phyloP scores from a whole-genome alignment of 176 grass and related monocot genomes.

The Musa acuminata region DNA sequence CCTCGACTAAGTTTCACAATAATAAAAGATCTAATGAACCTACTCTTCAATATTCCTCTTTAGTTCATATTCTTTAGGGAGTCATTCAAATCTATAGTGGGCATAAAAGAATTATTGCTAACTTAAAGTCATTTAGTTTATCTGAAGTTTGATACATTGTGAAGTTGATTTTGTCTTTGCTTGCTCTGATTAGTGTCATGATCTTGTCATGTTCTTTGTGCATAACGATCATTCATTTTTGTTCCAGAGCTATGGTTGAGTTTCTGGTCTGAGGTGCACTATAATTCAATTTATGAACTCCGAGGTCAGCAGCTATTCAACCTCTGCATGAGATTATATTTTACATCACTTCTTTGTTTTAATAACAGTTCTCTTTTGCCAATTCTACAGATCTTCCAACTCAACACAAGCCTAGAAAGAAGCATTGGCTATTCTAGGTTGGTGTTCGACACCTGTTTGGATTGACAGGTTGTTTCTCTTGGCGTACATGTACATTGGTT shows the following conservation, averaged over 20 bases:
- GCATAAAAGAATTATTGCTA: too few species aligned
- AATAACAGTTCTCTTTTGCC: neutral
- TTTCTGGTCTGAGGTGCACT: slow-evolving; percentile 99
- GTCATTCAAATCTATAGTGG: too few species aligned
- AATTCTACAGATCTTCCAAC: slow-evolving; percentile 46
- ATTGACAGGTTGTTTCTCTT: neutral
- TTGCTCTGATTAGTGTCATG: neutral
- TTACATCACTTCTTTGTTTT: slow-evolving; percentile 2
- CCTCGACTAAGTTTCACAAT: too few species aligned
- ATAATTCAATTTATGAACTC: slow-evolving; percentile 89
- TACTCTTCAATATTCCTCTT: too few species aligned
- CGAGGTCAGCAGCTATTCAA: slow-evolving; percentile 38
- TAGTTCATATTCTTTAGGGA: too few species aligned
- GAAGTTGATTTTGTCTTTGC: neutral
- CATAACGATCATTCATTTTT: neutral
- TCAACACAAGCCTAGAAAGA: slow-evolving; percentile 83
- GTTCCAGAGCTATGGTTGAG: slow-evolving; percentile 85
- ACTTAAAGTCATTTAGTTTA: too few species aligned
- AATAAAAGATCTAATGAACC: too few species aligned
- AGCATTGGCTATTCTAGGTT: slow-evolving; percentile 80
- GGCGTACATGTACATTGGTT: neutral
- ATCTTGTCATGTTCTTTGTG: neutral
- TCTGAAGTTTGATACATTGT: too few species aligned
- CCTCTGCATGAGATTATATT: neutral
- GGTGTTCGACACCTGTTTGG: neutral